These are phyloP conservation scores for Pelargonium cotyledonis DNA, from an alignment of 441 rosid species.

Conservation along the genomic window DNA sequence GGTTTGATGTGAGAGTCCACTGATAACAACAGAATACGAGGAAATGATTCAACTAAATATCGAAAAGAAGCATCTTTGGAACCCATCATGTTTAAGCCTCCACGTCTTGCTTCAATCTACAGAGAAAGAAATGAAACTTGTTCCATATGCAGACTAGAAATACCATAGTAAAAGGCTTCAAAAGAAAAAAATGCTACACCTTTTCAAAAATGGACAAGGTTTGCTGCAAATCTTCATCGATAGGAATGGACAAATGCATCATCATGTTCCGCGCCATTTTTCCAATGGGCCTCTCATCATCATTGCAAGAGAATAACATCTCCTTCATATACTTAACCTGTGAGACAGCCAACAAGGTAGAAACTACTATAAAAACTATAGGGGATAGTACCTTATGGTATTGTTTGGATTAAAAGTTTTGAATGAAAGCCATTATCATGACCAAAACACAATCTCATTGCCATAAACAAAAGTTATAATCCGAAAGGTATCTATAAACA, in stretches of 20 bases:
- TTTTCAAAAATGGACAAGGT: constrained; percentile 85
- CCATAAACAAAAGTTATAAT: too few relatives aligned
- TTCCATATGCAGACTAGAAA: neutral
- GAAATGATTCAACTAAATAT: constrained; percentile 71
- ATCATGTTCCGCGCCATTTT: constrained; percentile 69
- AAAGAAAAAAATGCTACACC: constrained; percentile 31
- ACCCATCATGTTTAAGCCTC: constrained; percentile 71
- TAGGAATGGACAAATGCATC: constrained; percentile 62
- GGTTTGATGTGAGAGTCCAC: constrained; percentile 56
- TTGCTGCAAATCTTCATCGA: constrained; percentile 78
- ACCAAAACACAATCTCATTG: too few relatives aligned
- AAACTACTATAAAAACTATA: too few relatives aligned
- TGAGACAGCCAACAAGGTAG: constrained; percentile 28
- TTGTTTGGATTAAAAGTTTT: too few relatives aligned
- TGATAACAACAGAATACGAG: constrained; percentile 58
- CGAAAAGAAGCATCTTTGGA: constrained; percentile 50
- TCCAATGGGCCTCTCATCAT: constrained; percentile 38
- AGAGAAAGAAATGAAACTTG: constrained; percentile 7
- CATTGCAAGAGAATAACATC: constrained; percentile 65
- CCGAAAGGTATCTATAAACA: too few relatives aligned
- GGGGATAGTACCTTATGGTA: too few relatives aligned
- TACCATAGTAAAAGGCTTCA: neutral
- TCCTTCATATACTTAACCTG: constrained; percentile 86
- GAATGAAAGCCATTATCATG: too few relatives aligned
- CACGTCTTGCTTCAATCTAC: constrained; percentile 90